Conservation (phyloP, 2,329 filamentous ascomycete species). For the Pezicula neosporulosa region DNA sequence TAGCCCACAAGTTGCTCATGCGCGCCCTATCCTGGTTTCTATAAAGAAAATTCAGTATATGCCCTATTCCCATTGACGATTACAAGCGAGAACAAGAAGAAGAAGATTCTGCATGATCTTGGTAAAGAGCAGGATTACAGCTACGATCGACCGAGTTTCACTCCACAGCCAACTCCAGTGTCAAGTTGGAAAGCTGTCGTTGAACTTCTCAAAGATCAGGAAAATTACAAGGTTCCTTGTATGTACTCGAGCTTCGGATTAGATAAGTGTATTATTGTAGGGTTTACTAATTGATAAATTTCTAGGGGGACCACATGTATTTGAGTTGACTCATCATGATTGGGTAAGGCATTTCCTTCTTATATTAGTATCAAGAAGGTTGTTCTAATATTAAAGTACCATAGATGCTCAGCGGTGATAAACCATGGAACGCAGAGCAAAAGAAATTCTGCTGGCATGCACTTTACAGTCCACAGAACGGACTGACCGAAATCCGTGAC, state of each 20-base stretch:
- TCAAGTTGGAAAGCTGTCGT: slow-evolving; percentile 21
- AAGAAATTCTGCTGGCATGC: slow-evolving; percentile 50
- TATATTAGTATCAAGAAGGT: too few relatives aligned
- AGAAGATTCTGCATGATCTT: slow-evolving; percentile 63
- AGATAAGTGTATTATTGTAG: background rate
- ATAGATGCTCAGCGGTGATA: slow-evolving; percentile 52
- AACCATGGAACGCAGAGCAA: slow-evolving; percentile 44
- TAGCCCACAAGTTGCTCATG: slow-evolving; percentile 79
- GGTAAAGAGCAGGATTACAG: slow-evolving; percentile 25
- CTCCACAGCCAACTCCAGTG: slow-evolving; percentile 13
- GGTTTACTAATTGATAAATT: background rate
- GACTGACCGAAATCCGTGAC: slow-evolving; percentile 55
- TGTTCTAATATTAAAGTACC: too few relatives aligned
- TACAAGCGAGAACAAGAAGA: slow-evolving; percentile 64
- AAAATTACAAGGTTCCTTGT: slow-evolving; percentile 27
- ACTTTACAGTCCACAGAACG: slow-evolving; percentile 54
- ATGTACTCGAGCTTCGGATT: background rate
- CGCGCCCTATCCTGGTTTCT: slow-evolving; percentile 77
- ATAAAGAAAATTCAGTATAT: slow-evolving; percentile 72
- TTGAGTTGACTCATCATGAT: slow-evolving; percentile 33
- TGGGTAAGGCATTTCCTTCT: slow-evolving; percentile 16
- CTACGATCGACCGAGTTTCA: slow-evolving; percentile 20
- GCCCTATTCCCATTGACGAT: slow-evolving; percentile 60
- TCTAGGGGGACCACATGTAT: slow-evolving; percentile 18
- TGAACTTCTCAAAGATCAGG: slow-evolving; percentile 21